Evolutionary conservation across 305 asterid species (phyloP).

Genomic region (Fraxinus sp.): DNA sequence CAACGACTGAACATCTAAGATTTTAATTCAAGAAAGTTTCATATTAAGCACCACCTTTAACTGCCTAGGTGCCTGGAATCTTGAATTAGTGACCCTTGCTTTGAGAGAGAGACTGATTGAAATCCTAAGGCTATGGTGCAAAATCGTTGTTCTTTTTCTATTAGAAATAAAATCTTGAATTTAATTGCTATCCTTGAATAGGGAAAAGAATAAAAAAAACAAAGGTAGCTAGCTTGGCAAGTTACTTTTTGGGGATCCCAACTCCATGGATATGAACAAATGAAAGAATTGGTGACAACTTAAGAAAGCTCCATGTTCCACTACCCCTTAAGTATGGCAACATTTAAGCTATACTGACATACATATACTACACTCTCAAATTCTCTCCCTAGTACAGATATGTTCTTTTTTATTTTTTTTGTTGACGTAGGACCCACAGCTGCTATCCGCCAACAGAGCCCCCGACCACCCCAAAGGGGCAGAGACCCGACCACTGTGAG

Average conservation of each 20-base stretch:
- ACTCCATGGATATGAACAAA: no score
- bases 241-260: conserved; percentile 21
- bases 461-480: no score
- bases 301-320: no score
- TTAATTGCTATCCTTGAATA: neutral
- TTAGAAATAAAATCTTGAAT: neutral
- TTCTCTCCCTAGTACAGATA: no score
- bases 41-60: conserved; percentile 19
- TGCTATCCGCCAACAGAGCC: no score
- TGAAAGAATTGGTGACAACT: no score
- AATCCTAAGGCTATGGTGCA: conserved; percentile 22
- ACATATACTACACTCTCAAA: no score
- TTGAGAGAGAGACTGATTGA: conserved; percentile 24
- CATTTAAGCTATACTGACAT: no score
- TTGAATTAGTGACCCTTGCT: conserved; percentile 33
- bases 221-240: conserved; percentile 10
- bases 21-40: conserved; percentile 4
- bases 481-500: no score
- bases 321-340: no score
- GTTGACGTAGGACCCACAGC: no score
- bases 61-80: conserved; percentile 23
- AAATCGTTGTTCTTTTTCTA: conserved; percentile 1
- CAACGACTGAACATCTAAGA: neutral
- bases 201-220: neutral
- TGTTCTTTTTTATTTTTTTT: no score